Conservation (phyloP, 495 filamentous ascomycete species). For the Xanthoparmelia taractica region DNA sequence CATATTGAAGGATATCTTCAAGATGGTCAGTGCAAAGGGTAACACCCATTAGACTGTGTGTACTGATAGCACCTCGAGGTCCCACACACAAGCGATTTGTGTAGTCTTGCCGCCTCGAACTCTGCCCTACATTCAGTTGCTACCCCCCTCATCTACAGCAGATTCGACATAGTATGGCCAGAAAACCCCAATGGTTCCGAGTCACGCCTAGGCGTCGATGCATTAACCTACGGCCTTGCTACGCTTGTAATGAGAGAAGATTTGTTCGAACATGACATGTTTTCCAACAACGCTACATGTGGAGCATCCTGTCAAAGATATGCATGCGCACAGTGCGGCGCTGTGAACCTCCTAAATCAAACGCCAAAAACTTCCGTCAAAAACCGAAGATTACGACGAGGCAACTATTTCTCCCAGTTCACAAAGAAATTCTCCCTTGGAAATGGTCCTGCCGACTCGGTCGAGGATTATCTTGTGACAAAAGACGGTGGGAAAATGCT, state of each 20-base stretch:
- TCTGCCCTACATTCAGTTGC: constrained; percentile 75
- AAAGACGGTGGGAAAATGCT: constrained; percentile 93
- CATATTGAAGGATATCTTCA: constrained; percentile 78
- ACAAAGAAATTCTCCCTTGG: constrained; percentile 86
- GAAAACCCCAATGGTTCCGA: constrained; percentile 57
- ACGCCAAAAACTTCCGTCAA: constrained; percentile 16
- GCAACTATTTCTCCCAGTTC: constrained; percentile 78
- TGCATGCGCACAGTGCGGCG: constrained; percentile 35
- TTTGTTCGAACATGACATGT: constrained; percentile 47
- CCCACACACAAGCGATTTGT: constrained; percentile 80
- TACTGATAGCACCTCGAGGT: constrained; percentile 48
- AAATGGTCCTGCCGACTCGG: constrained; percentile 76
- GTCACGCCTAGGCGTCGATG: constrained; percentile 72
- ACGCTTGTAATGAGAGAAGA: constrained; percentile 76
- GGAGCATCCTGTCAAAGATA: constrained; percentile 16
- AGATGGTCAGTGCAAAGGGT: constrained; percentile 57
- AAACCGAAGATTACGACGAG: constrained; percentile 38
- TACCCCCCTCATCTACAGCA: constrained; percentile 80
- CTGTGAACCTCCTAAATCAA: constrained; percentile 23
- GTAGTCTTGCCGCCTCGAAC: constrained; percentile 73
- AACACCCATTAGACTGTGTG: constrained; percentile 12
- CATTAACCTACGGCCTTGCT: constrained; percentile 81
- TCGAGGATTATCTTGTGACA: constrained; percentile 76
- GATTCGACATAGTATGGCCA: constrained; percentile 94
- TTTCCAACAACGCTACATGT: constrained; percentile 7